Evolutionary conservation across 495 filamentous ascomycete genomes (phyloP).

Genomic region (Margaritispora aquatica): DNA sequence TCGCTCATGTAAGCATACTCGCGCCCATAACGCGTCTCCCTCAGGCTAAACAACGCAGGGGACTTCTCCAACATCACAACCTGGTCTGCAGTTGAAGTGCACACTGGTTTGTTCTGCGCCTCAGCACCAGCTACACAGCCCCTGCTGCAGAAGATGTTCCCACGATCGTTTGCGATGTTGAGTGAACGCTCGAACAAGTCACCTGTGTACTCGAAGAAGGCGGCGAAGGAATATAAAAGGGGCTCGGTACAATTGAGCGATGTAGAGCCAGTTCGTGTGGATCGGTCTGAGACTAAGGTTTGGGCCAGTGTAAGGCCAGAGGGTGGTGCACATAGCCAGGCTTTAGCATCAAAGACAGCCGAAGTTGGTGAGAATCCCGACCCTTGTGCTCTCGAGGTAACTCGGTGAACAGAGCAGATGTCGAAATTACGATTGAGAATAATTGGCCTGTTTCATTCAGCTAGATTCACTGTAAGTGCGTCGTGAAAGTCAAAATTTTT

Average conservation of each 20-base stretch:
- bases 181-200: not conserved
- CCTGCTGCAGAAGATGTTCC: not conserved
- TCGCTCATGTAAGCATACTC: not conserved
- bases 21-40: not conserved
- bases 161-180: not conserved
- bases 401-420: no score
- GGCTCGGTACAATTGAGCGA: not conserved
- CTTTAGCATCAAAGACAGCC: no score
- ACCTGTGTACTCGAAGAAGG: not conserved
- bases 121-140: not conserved
- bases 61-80: not conserved
- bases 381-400: no score
- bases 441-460: no score
- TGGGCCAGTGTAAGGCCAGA: not conserved
- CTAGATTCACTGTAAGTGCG: no score
- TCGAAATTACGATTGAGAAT: no score
- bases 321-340: no score
- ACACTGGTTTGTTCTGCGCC: conserved; percentile 2
- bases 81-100: conserved; percentile 4
- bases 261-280: not conserved
- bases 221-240: not conserved
- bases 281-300: not conserved
- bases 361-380: no score
- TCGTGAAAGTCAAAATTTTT: no score
- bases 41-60: conserved; percentile 3